Percentiles rank a stretch among this genome's conserved stretches.
Conservation (phyloP, 371 early-diverging fungal species). For the Mortierella sp. region DNA sequence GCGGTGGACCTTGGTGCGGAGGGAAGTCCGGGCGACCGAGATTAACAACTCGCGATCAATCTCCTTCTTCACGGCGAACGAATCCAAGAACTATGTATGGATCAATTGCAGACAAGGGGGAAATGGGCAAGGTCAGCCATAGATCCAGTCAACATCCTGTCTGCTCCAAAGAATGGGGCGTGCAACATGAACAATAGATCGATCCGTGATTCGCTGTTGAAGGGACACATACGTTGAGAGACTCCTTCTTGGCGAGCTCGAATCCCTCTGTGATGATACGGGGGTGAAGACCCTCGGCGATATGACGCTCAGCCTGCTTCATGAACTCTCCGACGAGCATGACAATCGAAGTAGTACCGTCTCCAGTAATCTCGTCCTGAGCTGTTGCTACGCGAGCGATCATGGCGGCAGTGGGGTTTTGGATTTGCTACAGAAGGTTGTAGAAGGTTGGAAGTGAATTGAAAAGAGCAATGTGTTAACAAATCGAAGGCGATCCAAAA, state of each 20-base stretch:
- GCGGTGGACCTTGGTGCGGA: slow-evolving; percentile 96
- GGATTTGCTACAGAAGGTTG: slow-evolving; percentile 92
- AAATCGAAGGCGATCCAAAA: neutral
- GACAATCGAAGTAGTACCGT: slow-evolving; percentile 99
- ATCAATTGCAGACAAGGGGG: neutral
- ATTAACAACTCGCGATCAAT: slow-evolving; percentile 94
- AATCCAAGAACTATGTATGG: slow-evolving; percentile 85
- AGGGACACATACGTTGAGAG: slow-evolving; percentile 74
- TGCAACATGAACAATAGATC: neutral
- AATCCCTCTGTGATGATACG: slow-evolving; percentile 97
- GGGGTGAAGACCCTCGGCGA: slow-evolving; percentile 98
- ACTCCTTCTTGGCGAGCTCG: slow-evolving; percentile 95
- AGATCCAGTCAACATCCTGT: neutral
- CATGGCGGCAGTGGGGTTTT: slow-evolving; percentile 99
- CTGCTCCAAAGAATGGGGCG: neutral
- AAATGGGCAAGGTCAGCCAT: neutral
- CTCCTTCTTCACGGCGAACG: slow-evolving; percentile 77
- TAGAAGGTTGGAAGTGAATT: neutral
- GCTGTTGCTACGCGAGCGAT: slow-evolving; percentile 99
- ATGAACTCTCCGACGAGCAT: slow-evolving; percentile 97
- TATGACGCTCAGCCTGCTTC: slow-evolving; percentile 95
- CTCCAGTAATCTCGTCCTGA: slow-evolving; percentile 99
- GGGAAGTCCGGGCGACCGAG: slow-evolving; percentile 94
- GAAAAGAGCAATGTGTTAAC: neutral
- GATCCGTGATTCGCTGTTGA: too few species aligned